A percentile compares a stretch with the other conserved stretches of the same genome.
These are phyloP conservation scores for Xylaria flabelliformis DNA, from an alignment of 495 filamentous ascomycete species.

Conservation along the genomic window DNA sequence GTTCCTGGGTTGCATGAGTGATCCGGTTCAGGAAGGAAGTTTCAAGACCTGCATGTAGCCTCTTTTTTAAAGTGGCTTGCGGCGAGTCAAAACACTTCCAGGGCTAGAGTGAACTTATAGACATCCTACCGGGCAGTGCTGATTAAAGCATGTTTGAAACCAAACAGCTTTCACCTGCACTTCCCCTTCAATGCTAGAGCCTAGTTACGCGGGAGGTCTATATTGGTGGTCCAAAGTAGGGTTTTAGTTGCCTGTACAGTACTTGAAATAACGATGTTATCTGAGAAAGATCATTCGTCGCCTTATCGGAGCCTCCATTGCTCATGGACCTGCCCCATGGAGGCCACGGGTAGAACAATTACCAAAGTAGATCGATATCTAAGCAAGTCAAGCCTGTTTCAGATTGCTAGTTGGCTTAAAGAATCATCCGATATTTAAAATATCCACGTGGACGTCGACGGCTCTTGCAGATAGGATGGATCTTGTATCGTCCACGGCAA, in stretches of 20 bases:
- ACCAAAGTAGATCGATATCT: conserved; percentile 10
- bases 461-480: conserved; percentile 20
- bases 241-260: neutral
- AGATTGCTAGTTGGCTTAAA: conserved; percentile 16
- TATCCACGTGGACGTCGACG: conserved; percentile 28
- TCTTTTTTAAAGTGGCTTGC: conserved; percentile 17
- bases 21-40: conserved; percentile 26
- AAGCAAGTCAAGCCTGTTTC: conserved; percentile 15
- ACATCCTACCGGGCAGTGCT: conserved; percentile 22
- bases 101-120: neutral
- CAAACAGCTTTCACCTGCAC: neutral
- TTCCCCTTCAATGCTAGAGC: conserved; percentile 21
- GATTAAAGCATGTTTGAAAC: conserved; percentile 6
- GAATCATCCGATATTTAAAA: conserved; percentile 23
- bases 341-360: neutral
- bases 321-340: conserved; percentile 3
- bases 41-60: conserved; percentile 28
- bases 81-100: conserved; percentile 15
- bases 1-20: conserved; percentile 20
- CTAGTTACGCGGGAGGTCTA: conserved; percentile 13
- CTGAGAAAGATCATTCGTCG: conserved; percentile 26
- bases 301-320: conserved; percentile 22
- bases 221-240: conserved; percentile 5
- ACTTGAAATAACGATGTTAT: conserved; percentile 6
- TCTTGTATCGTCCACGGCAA: conserved; percentile 27